Conservation (phyloP, 1,284 basidiomycete genomes). For the Chalciporus sp. region DNA sequence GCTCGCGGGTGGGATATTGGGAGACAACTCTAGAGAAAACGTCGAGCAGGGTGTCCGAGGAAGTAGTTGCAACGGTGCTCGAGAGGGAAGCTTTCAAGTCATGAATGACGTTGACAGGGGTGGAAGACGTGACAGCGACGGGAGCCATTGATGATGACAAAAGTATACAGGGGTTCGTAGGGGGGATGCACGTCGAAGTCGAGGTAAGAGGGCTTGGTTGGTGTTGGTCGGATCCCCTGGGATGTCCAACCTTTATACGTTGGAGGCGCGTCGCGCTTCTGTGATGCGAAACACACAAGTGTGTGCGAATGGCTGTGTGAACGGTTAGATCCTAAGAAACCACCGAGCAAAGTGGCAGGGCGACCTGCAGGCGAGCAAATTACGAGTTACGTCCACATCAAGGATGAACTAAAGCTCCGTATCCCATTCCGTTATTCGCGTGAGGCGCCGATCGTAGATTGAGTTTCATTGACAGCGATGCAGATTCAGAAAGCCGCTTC, state of each 20-base stretch:
- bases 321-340: neutral
- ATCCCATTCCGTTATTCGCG: slow-evolving; percentile 4
- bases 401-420: slow-evolving; percentile 1
- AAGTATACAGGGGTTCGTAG: neutral
- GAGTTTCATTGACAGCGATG: slow-evolving; percentile 3
- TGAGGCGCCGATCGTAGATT: slow-evolving; percentile 15
- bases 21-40: slow-evolving; percentile 23
- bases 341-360: neutral
- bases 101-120: slow-evolving; percentile 7
- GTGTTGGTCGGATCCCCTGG: neutral
- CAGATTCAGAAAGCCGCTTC: neutral
- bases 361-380: neutral
- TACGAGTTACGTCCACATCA: slow-evolving; percentile 5
- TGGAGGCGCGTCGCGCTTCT: neutral
- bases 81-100: slow-evolving; percentile 17
- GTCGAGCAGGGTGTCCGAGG: slow-evolving; percentile 22
- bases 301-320: neutral
- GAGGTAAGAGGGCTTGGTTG: neutral
- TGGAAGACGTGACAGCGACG: slow-evolving; percentile 11
- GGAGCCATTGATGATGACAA: slow-evolving; percentile 15
- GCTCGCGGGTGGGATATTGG: slow-evolving; percentile 28
- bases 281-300: neutral
- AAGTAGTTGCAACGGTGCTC: neutral
- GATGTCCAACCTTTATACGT: slow-evolving; percentile 15
- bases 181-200: slow-evolving; percentile 1